phyloP scores from a whole-genome alignment of 208 protist genomes.

The Trypanosoma congolense region DNA sequence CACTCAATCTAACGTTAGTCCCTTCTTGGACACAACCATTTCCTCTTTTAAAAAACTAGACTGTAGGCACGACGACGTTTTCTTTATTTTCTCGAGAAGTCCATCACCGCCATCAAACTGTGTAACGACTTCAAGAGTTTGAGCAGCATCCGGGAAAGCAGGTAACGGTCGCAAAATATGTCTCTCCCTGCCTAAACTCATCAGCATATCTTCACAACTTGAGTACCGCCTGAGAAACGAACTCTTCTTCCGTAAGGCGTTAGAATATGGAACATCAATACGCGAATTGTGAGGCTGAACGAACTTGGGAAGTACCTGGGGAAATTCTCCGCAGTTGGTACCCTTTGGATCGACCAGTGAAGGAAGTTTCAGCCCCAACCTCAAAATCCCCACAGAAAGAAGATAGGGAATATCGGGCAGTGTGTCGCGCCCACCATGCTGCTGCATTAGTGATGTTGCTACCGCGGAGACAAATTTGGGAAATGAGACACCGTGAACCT shows the following conservation, averaged over 20 bases:
- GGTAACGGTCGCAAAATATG: conserved; percentile 7
- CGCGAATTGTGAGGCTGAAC: conserved; percentile 32
- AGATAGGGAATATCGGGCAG: conserved; percentile 26
- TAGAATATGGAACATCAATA: conserved; percentile 46
- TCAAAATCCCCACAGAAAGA: conserved; percentile 19
- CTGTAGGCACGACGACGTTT: conserved; percentile 13
- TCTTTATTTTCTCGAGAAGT: conserved; percentile 14
- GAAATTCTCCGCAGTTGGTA: background rate
- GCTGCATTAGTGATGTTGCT: conserved; percentile 24
- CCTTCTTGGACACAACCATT: conserved; percentile 23
- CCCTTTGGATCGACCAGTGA: background rate
- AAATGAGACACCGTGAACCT: conserved; percentile 13
- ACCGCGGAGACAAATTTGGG: conserved; percentile 30
- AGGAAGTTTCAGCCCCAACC: background rate
- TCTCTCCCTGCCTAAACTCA: conserved; percentile 6
- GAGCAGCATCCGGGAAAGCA: conserved; percentile 16
- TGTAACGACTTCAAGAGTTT: conserved; percentile 11
- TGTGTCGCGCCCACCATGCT: conserved; percentile 5
- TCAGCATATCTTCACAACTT: conserved; percentile 6
- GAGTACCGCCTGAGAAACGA: conserved; percentile 1
- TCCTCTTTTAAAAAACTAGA: conserved; percentile 28
- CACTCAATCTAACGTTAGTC: conserved; percentile 15
- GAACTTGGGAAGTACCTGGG: background rate
- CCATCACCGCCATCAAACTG: conserved; percentile 25
- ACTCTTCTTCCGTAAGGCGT: conserved; percentile 17